These are phyloP conservation scores for Mycena sp. DNA, from an alignment of 1,284 basidiomycete species.

Conservation along the genomic window DNA sequence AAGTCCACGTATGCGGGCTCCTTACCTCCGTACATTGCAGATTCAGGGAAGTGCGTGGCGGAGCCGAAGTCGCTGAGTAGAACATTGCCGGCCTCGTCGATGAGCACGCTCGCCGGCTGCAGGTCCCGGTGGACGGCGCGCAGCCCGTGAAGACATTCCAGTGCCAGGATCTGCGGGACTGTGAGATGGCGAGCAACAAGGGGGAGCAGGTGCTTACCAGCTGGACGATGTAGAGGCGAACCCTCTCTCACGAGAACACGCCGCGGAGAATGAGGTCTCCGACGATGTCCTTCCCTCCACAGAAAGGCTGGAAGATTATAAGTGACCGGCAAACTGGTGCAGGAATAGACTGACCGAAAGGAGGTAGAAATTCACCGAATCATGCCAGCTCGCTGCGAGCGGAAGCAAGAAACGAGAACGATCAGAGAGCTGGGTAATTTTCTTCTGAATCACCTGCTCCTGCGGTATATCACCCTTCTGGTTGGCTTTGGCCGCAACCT, in stretches of 20 bases:
- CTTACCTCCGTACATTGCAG: too few species aligned
- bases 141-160: conserved; percentile 27
- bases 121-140: conserved; percentile 35
- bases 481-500: too few species aligned
- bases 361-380: too few species aligned
- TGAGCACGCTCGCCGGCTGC: conserved; percentile 34
- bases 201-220: neutral
- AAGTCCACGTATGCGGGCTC: neutral
- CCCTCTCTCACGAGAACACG: neutral
- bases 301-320: conserved; percentile 1
- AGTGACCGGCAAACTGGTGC: too few species aligned
- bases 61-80: conserved; percentile 36
- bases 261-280: neutral
- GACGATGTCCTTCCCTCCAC: neutral
- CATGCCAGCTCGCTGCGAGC: too few species aligned
- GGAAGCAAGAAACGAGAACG: too few species aligned
- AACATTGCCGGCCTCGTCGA: conserved; percentile 31
- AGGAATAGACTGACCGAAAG: too few species aligned
- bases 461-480: too few species aligned
- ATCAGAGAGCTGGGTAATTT: too few species aligned
- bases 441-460: too few species aligned
- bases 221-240: neutral
- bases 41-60: neutral
- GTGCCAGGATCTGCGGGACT: neutral
- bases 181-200: neutral